These are phyloP conservation scores for Leccinellum rugosiceps DNA, from an alignment of 768 basidiomycete genomes.

Conservation along the genomic window DNA sequence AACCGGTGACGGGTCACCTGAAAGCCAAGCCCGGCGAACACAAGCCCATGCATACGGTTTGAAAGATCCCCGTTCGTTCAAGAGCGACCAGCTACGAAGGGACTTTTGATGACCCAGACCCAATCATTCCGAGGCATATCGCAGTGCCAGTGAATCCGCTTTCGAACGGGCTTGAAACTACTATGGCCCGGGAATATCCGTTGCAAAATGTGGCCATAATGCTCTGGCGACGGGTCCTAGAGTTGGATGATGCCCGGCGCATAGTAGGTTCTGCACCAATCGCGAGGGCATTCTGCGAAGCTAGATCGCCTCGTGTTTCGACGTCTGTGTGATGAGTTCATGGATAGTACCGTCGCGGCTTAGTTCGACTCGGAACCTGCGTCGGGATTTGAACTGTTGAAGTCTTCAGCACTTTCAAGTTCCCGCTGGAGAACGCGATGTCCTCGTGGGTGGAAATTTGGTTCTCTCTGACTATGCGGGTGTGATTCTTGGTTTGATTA, in stretches of 20 bases:
- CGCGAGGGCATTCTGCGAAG: not conserved
- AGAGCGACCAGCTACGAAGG: not conserved
- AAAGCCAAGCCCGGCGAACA: slow-evolving; percentile 48
- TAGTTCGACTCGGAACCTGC: too few relatives aligned
- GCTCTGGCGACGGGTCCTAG: too few relatives aligned
- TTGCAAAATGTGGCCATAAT: too few relatives aligned
- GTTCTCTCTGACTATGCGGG: not conserved
- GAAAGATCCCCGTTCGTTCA: slow-evolving; percentile 27
- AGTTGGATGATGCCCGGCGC: too few relatives aligned
- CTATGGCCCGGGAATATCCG: not conserved
- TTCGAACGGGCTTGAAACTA: not conserved
- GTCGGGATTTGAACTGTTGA: too few relatives aligned
- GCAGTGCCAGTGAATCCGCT: not conserved
- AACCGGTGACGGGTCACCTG: slow-evolving; percentile 46
- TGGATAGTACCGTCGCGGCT: too few relatives aligned
- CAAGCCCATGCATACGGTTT: slow-evolving; percentile 43
- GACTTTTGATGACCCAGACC: not conserved
- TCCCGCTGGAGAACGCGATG: not conserved
- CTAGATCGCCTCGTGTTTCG: not conserved
- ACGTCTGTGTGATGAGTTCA: not conserved
- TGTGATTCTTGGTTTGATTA: not conserved
- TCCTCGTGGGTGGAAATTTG: not conserved
- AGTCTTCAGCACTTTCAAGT: too few relatives aligned
- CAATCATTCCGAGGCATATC: not conserved
- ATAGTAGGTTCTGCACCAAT: not conserved